Base-by-base conservation (phyloP, 1,284 basidiomycete genomes). In the Malassezia brasiliensis region DNA sequence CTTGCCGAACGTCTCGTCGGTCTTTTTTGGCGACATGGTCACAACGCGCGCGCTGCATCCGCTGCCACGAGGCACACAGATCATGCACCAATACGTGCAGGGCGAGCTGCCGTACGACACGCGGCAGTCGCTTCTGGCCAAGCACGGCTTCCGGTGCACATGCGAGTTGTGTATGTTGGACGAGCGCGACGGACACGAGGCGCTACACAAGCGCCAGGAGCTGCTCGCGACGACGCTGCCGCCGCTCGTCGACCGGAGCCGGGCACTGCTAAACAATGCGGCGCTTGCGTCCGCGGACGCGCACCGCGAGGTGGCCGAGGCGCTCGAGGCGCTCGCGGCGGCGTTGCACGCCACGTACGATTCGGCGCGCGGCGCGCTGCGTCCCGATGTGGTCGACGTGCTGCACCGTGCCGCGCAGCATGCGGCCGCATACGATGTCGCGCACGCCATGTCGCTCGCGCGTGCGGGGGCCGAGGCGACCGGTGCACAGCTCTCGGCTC, bases 31-130 rank as follows among this genome's bases (percentile, higher is more conserved):
- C 52, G 65, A 73, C 42, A 57, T 70, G 38, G 67, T 74, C 47
- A 63, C 66, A 32, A 72, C 70, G 20, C 63, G 68, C 17, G 67
- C 72, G 1, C 56, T 74, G 25, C 64, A 65, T 32, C 56, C 59
- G 10, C 58, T 74, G n/a, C 45, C 48, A 10, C 49, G 54, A 30
- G 70, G 70, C 10, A 68, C 65, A 12, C 69, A 74, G 60, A 70
- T 74, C 61, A 63, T 67, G 59, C 72, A 74, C 53, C 69, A 68
- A 50, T 74, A 74, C 50, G 70, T 73, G 34, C 63, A 61, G 15
- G 72, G 72, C 22, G 69, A 69, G 46, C 58, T 64, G 46, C 59
- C 71, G 12, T 72, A 63, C 55, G 37, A 59, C 12, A 51, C 64
- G 41, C 63, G 72, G 11, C 60, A 61, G 12, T 58, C 64, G 17